phyloP scores from a whole-genome alignment of 140 eudicot species.

The Oenanthe javanica region DNA sequence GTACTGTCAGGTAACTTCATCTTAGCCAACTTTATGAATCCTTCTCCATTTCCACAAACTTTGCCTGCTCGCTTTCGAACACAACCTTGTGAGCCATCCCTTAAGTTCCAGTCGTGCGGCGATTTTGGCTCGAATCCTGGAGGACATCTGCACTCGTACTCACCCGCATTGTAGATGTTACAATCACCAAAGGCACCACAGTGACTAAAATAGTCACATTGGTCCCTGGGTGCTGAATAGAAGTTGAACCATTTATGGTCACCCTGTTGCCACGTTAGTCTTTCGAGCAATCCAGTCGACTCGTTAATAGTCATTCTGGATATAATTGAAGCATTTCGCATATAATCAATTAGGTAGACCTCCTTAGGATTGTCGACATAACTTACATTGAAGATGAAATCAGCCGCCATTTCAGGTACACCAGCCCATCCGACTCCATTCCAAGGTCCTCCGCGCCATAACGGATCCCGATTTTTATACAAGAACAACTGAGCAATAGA shows the following conservation, averaged over 20 bases:
- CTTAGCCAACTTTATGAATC: constrained; percentile 27
- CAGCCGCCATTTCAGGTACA: constrained; percentile 14
- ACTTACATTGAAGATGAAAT: constrained; percentile 16
- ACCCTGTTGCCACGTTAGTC: not conserved
- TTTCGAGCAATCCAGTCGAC: not conserved
- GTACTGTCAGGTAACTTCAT: constrained; percentile 39
- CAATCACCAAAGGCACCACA: constrained; percentile 42
- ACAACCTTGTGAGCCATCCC: constrained; percentile 26
- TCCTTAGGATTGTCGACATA: not conserved
- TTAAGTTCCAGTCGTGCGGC: constrained; percentile 29
- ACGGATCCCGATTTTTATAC: constrained; percentile 16
- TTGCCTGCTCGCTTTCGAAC: constrained; percentile 21
- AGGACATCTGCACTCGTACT: constrained; percentile 29
- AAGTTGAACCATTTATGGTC: not conserved
- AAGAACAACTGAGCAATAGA: constrained; percentile 26
- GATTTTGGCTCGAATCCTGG: constrained; percentile 35
- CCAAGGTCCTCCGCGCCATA: constrained; percentile 35
- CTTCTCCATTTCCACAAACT: constrained; percentile 28
- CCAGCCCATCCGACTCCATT: constrained; percentile 39
- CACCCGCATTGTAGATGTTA: constrained; percentile 6
- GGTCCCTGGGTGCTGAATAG: constrained; percentile 18
- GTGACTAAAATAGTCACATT: constrained; percentile 33
- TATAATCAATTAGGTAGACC: not conserved
- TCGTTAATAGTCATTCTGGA: not conserved
- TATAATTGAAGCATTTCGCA: not conserved